Evolutionary conservation across 768 basidiomycete genomes (phyloP), one percentile per base, ranked within the genome.

Genomic region (Phylloporus rhodoxanthus): DNA sequence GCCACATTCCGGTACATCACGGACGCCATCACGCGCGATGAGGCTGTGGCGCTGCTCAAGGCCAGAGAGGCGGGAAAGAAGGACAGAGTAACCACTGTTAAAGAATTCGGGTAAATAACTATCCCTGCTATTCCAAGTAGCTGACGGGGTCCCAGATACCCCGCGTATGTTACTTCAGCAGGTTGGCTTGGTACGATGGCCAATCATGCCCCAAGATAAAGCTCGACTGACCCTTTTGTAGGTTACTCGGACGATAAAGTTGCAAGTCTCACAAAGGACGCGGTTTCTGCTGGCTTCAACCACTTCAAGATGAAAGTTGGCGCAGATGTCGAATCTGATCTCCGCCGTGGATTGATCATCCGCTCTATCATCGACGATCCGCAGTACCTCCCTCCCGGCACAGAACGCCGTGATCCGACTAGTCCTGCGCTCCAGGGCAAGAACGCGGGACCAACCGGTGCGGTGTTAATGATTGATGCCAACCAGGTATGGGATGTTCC

Each of bases 231-330:
- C 30, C 25, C 23, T 23, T 36, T 2, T 23, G 44, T 21, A 82
- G 87, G 92, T 3, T 98, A 97, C 70, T 81, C 79, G 15, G 93
- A 97, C 64, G 93, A 95, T 65, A 96, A 96, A 64, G 82, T 98
- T 21, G 78, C 82, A 1, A 78, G 82, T 8, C 78, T 98, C 45
- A 96, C 91, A 8, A 83, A 82, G 60, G 90, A 93, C 63, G 89
- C 92, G 28, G 75, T 98, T 45, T 69, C 77, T 20, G 80, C 78
- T 38, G 94, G 94, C 19, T 98, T 98, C 80, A 95, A 91, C 71
- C 93, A 96, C 72, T 98, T 98, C 81, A 97, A 97, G 72, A 93
- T 97, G 85, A 98, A 97, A 73, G 95, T 98, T 56, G 95, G 95
- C 46, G 85, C 87, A 21, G 77, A 88, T 68, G 74, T 80, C 49